Percentiles rank a stretch among this genome's conserved stretches.
Conservation (phyloP, 208 protist genomes). For the Acanthamoeba castellanii region DNA sequence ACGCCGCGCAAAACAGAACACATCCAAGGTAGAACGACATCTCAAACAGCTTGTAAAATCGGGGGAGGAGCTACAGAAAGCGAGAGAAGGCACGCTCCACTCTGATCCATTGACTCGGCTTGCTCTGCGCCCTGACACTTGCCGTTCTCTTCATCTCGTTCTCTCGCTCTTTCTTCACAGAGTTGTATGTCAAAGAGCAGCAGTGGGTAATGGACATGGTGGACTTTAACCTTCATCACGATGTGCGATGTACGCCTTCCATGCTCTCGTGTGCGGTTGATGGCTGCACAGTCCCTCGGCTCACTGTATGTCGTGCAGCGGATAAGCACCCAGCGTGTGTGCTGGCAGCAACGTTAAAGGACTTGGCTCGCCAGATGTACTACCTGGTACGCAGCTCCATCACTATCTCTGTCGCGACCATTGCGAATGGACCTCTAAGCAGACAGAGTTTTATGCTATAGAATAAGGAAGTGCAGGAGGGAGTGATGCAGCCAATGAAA, state of each 20-base stretch:
- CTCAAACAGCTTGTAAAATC: conserved; percentile 62
- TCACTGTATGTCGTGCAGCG: background rate
- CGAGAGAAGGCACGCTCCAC: conserved; percentile 5
- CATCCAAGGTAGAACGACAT: conserved; percentile 40
- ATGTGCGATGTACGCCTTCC: conserved; percentile 8
- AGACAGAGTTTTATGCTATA: background rate
- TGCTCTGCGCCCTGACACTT: background rate
- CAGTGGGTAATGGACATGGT: conserved; percentile 72
- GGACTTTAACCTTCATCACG: conserved; percentile 69
- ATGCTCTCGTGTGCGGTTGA: background rate
- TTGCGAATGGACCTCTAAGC: background rate
- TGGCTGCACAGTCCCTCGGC: background rate
- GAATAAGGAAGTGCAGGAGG: conserved; percentile 42
- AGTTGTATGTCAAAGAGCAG: conserved; percentile 62
- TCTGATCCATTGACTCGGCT: background rate
- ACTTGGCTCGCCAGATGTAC: conserved; percentile 10
- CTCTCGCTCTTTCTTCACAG: background rate
- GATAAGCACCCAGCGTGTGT: conserved; percentile 1
- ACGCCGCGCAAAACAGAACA: background rate
- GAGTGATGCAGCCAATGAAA: conserved; percentile 31
- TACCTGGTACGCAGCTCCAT: background rate
- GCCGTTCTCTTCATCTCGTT: background rate
- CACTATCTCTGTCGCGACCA: background rate
- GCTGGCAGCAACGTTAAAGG: background rate
- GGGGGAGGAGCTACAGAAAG: conserved; percentile 47